Evolutionary conservation across 805 yeast genomes (phyloP).

Genomic region (Brettanomyces bruxellensis): DNA sequence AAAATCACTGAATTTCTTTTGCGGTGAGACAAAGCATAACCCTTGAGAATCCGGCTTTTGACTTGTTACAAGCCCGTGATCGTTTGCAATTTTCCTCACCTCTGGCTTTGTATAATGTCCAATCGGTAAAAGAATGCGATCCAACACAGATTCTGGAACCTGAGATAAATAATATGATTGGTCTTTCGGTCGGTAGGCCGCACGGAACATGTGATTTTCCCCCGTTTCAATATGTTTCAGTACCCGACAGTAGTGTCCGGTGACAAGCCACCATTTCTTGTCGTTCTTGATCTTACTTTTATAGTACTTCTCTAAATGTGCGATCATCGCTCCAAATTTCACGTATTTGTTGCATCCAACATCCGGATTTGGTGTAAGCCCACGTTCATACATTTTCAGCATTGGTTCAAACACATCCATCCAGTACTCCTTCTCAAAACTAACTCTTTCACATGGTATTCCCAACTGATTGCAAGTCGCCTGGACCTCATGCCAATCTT

Average conservation of each 20-base stretch:
- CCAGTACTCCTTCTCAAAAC: slow-evolving; percentile 92
- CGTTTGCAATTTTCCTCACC: slow-evolving; percentile 59
- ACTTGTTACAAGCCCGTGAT: slow-evolving; percentile 48
- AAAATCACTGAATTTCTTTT: slow-evolving; percentile 57
- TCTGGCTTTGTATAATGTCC: slow-evolving; percentile 72
- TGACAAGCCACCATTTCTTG: slow-evolving; percentile 71
- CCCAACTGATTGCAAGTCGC: slow-evolving; percentile 48
- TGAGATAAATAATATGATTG: slow-evolving; percentile 87
- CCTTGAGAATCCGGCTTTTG: slow-evolving; percentile 93
- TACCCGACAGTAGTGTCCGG: slow-evolving; percentile 73
- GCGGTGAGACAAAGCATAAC: slow-evolving; percentile 71
- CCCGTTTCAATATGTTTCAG: slow-evolving; percentile 26
- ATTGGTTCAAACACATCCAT: slow-evolving; percentile 85
- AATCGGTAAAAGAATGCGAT: slow-evolving; percentile 62
- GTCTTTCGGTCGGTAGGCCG: slow-evolving; percentile 58
- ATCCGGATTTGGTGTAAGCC: slow-evolving; percentile 93
- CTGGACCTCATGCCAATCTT: slow-evolving; percentile 83
- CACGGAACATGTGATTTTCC: slow-evolving; percentile 32
- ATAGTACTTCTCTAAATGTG: slow-evolving; percentile 37
- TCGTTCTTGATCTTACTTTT: slow-evolving; percentile 6
- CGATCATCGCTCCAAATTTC: slow-evolving; percentile 75
- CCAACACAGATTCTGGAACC: slow-evolving; percentile 36
- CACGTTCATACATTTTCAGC: slow-evolving; percentile 61
- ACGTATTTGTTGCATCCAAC: slow-evolving; percentile 77
- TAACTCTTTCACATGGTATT: slow-evolving; percentile 67